These are phyloP conservation scores for Aspergillus sp. DNA, from an alignment of 2,329 filamentous ascomycete species.

Conservation along the genomic window DNA sequence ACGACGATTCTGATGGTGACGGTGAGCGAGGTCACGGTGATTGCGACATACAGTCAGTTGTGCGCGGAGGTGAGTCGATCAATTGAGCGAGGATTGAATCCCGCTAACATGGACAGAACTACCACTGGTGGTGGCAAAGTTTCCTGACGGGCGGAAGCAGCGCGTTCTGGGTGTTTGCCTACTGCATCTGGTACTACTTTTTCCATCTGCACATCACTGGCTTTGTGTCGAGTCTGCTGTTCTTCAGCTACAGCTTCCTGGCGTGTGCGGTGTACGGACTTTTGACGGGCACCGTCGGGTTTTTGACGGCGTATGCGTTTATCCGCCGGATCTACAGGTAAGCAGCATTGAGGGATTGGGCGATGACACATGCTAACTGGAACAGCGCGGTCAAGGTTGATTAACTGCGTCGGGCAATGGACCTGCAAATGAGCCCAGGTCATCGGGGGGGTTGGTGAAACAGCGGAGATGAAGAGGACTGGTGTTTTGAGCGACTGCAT, in stretches of 20 bases:
- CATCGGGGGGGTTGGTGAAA: too few relatives aligned
- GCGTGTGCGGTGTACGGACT: conserved; percentile 79
- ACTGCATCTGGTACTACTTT: conserved; percentile 81
- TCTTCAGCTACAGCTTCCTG: conserved; percentile 81
- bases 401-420: conserved; percentile 9
- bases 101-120: conserved; percentile 53
- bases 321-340: conserved; percentile 78
- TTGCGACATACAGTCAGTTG: conserved; percentile 77
- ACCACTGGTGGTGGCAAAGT: conserved; percentile 91
- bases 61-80: conserved; percentile 62
- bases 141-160: conserved; percentile 76
- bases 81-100: neutral
- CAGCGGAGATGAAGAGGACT: too few relatives aligned
- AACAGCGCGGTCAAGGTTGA: conserved; percentile 35
- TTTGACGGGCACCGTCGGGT: conserved; percentile 78
- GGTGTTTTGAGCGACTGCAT: too few relatives aligned
- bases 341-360: conserved; percentile 39
- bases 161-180: conserved; percentile 76
- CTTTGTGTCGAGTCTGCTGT: conserved; percentile 74
- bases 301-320: conserved; percentile 80
- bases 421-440: too few relatives aligned
- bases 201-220: conserved; percentile 77
- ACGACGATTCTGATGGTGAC: conserved; percentile 70
- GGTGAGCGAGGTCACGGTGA: conserved; percentile 78
- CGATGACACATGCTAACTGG: neutral